These are phyloP conservation scores for Amphibolis antarctica DNA, from an alignment of 106 monocot species.

Conservation along the genomic window DNA sequence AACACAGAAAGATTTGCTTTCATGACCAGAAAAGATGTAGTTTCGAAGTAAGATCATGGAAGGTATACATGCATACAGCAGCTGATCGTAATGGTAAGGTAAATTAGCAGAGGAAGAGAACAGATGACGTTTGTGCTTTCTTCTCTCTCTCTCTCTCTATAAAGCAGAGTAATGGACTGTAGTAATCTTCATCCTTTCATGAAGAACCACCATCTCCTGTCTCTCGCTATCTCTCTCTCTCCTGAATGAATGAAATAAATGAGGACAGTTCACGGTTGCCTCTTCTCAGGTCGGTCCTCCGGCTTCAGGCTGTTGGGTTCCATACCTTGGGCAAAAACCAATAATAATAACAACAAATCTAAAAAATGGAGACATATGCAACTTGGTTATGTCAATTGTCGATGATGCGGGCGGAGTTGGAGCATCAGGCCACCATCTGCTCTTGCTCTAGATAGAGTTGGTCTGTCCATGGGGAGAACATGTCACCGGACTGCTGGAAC, in stretches of 20 bases:
- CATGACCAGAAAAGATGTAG: too few species aligned
- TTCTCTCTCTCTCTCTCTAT: neutral
- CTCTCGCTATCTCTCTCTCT: neutral
- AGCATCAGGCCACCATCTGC: slow-evolving; percentile 44
- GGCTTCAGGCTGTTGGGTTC: neutral
- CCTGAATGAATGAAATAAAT: slow-evolving; percentile 1
- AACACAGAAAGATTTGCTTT: too few species aligned
- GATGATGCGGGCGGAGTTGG: neutral
- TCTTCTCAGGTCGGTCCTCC: slow-evolving; percentile 1
- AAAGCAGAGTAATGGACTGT: too few species aligned
- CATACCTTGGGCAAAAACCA: neutral
- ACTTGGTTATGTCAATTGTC: neutral
- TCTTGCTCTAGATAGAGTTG: slow-evolving; percentile 46
- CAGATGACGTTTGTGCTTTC: neutral
- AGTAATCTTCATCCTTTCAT: neutral
- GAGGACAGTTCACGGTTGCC: neutral
- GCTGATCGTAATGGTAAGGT: neutral
- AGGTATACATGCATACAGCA: too few species aligned
- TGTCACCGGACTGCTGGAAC: slow-evolving; percentile 16
- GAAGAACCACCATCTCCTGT: neutral
- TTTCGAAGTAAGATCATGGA: too few species aligned
- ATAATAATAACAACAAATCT: neutral
- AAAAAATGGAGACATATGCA: slow-evolving; percentile 1
- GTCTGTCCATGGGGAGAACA: slow-evolving; percentile 30
- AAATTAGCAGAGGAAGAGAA: neutral